Conservation (phyloP, 2,329 filamentous ascomycete genomes). For the Aspergillus vadensis region DNA sequence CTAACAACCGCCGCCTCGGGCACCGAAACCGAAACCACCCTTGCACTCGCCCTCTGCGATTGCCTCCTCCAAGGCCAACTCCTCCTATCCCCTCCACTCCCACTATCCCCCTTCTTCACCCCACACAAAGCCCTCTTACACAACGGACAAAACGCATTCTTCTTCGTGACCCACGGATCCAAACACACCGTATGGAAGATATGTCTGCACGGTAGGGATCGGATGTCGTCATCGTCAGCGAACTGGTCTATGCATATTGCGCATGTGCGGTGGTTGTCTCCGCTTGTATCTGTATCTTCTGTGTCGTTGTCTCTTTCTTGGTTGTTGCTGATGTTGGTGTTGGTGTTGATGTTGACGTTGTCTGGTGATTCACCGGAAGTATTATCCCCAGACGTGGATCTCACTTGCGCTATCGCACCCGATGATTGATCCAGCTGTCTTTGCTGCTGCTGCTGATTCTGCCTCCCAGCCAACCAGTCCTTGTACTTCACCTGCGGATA, state of each 20-base stretch:
- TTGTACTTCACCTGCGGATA: constrained; percentile 13
- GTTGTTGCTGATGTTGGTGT: too few species aligned
- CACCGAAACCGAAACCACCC: background rate
- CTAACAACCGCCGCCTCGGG: background rate
- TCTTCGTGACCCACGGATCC: constrained; percentile 92
- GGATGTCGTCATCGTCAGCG: constrained; percentile 91
- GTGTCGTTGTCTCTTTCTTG: background rate
- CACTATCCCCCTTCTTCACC: background rate
- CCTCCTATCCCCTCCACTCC: background rate
- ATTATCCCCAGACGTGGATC: too few species aligned
- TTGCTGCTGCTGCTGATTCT: too few species aligned
- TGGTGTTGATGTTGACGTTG: too few species aligned
- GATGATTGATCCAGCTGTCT: too few species aligned
- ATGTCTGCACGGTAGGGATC: constrained; percentile 91
- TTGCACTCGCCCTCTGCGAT: background rate
- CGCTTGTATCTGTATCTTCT: background rate
- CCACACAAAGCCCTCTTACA: constrained; percentile 62
- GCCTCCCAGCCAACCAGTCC: constrained; percentile 9
- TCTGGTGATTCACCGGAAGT: too few species aligned
- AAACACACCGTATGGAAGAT: constrained; percentile 95
- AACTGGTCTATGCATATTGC: constrained; percentile 93
- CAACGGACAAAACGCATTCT: constrained; percentile 90
- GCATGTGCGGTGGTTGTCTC: constrained; percentile 51
- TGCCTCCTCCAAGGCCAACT: background rate
- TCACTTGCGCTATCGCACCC: too few species aligned